Base-by-base conservation (phyloP, 305 asterid species). In the Caryopteris hybrid region DNA sequence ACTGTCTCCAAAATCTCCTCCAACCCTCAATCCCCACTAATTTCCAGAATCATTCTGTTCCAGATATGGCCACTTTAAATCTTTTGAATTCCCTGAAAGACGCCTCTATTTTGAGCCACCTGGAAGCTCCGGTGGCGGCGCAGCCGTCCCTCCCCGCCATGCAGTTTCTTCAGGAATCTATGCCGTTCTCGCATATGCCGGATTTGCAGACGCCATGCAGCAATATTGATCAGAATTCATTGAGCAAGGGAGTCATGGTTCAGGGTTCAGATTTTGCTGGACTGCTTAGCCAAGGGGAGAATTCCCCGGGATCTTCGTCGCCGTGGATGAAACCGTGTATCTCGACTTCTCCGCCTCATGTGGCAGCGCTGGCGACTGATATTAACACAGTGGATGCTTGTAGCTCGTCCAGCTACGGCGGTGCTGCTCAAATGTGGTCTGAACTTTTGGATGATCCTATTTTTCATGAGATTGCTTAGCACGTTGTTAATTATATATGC, bases 401-500 rank as follows among this genome's bases (percentile, higher is more conserved):
- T 51, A 78, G 86, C 59, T 58, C 86, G 17, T 71, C 87, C n/a
- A 82, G 85, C 80, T 80, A 71, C 50, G 87, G 66, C 55, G 92
- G 76, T 27, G 66, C 70, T 57, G 68, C 79, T 61, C 81, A 81
- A 22, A 70, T 87, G 54, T 89, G 96, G 95, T 80, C 92, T n/a
- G 90, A 85, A 0, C 79, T 82, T 46, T 73, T 87, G 58, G 92
- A 85, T 27, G 90, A 86, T 75, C 82, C 91, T 42, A 75, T 89
- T 9, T 87, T 86, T 63, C 83, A 73, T 53, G 88, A 80, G 68
- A 75, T 84, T 75, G 71, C 76, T 41, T 78, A 68, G 61, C 43
- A 8, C 9, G 10, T 42, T 43, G 17, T 41, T 31, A 31, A 31
- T 31, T 8, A 1, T 9, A 34, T 29, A 43, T 20, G 34, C 61